Conservation (phyloP, 176 grass and related monocot genomes). For the Musa acuminata region DNA sequence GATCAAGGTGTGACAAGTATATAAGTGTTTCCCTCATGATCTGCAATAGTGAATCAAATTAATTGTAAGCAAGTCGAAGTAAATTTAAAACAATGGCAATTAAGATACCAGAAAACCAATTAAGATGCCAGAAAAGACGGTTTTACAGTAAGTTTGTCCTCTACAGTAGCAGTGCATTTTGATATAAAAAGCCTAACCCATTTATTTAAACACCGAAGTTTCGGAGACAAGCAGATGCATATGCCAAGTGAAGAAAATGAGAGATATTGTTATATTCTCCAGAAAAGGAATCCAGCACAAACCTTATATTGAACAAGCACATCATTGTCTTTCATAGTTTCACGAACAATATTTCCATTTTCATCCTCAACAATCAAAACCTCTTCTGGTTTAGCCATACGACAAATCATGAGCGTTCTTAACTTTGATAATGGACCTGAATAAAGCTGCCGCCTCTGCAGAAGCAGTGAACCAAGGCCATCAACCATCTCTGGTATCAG, state of each 20-base stretch:
- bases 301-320: constrained; percentile 99
- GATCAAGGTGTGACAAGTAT: constrained; percentile 95
- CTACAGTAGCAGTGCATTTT: too few relatives aligned
- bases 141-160: too few relatives aligned
- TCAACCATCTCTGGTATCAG: constrained; percentile 75
- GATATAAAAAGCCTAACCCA: too few relatives aligned
- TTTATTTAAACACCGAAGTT: not conserved
- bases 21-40: constrained; percentile 99
- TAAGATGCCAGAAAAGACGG: too few relatives aligned
- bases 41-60: constrained; percentile 22
- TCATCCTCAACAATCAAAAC: constrained; percentile 98
- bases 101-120: too few relatives aligned
- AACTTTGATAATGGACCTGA: constrained; percentile 75
- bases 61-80: not conserved
- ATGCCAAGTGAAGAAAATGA: not conserved
- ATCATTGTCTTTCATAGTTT: constrained; percentile 99
- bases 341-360: constrained; percentile 98
- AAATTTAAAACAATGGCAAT: not conserved
- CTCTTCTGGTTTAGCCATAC: constrained; percentile 99
- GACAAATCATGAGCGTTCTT: constrained; percentile 94
- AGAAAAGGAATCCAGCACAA: constrained; percentile 8
- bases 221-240: not conserved
- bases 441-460: constrained; percentile 86
- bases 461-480: constrained; percentile 53
- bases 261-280: not conserved